Conservation (phyloP, 73 alveolate genomes). For the Paramecium primaurelia region DNA sequence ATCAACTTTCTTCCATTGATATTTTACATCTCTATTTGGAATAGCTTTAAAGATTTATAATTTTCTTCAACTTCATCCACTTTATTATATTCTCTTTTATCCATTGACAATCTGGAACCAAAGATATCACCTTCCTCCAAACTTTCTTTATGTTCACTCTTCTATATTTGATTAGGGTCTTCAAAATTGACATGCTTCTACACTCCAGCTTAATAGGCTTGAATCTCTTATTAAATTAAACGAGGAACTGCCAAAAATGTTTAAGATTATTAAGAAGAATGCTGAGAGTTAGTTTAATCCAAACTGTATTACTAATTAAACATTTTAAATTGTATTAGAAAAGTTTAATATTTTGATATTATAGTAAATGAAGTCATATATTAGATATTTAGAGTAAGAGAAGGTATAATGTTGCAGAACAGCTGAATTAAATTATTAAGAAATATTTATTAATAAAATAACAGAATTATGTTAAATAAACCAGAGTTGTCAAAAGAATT, state of each 20-base stretch:
- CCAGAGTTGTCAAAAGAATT: constrained; percentile 28
- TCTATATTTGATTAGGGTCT: background rate
- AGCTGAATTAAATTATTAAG: background rate
- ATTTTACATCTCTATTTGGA: constrained; percentile 27
- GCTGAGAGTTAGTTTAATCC: background rate
- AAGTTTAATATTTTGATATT: background rate
- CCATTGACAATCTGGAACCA: constrained; percentile 7
- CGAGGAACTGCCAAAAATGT: constrained; percentile 53
- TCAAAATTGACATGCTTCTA: constrained; percentile 40
- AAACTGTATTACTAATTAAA: constrained; percentile 19
- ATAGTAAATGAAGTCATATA: background rate
- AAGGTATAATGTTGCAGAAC: background rate
- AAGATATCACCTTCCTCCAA: constrained; percentile 22
- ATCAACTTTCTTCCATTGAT: background rate
- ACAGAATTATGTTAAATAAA: background rate
- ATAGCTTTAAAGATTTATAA: constrained; percentile 21
- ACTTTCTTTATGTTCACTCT: constrained; percentile 49
- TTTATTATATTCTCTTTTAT: background rate
- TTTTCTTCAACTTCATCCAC: constrained; percentile 44
- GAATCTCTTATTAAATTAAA: background rate
- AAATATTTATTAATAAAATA: background rate
- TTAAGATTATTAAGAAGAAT: constrained; percentile 21
- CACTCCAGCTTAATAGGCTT: background rate
- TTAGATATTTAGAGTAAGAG: background rate
- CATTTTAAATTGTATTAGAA: background rate